Conservation (phyloP, 2,329 filamentous ascomycete species). For the Canariomyces notabilis region DNA sequence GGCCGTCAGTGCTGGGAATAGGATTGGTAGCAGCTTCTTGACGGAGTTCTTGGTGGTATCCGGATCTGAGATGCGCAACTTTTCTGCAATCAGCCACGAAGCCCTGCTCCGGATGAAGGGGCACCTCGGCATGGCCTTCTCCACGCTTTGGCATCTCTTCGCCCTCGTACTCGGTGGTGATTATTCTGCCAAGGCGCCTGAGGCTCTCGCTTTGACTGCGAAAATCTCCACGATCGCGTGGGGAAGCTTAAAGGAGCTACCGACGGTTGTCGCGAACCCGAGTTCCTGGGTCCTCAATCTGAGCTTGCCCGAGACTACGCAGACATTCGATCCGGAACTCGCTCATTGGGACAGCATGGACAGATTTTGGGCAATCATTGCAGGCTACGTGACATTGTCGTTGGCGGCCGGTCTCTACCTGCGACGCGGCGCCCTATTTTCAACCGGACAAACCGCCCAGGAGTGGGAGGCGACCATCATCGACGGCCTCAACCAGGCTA, state of each 20-base stretch:
- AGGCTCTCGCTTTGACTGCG: slow-evolving; percentile 20
- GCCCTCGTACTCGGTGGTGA: slow-evolving; percentile 44
- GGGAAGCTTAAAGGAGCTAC: slow-evolving; percentile 30
- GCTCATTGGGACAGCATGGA: slow-evolving; percentile 64
- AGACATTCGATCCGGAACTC: slow-evolving; percentile 50
- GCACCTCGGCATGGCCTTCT: slow-evolving; percentile 40
- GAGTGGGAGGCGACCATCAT: slow-evolving; percentile 72
- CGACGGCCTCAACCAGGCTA: slow-evolving; percentile 84
- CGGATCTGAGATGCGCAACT: slow-evolving; percentile 63
- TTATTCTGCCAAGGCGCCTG: slow-evolving; percentile 31
- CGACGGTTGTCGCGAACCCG: slow-evolving; percentile 39
- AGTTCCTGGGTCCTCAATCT: slow-evolving; percentile 56
- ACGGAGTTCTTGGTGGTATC: slow-evolving; percentile 48
- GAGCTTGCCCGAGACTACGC: slow-evolving; percentile 36
- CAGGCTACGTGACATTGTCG: slow-evolving; percentile 76
- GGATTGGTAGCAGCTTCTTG: slow-evolving; percentile 47
- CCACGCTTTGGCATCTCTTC: slow-evolving; percentile 34
- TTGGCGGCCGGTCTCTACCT: slow-evolving; percentile 74
- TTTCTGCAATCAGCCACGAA: slow-evolving; percentile 70
- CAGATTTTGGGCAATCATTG: slow-evolving; percentile 65
- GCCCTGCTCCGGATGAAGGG: slow-evolving; percentile 58
- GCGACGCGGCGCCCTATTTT: slow-evolving; percentile 64
- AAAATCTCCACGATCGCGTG: slow-evolving; percentile 22
- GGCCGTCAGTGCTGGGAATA: slow-evolving; percentile 38
- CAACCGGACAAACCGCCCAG: slow-evolving; percentile 49